phyloP scores from a whole-genome alignment of 352 stramenopile species.

The Phytophthora quininea region DNA sequence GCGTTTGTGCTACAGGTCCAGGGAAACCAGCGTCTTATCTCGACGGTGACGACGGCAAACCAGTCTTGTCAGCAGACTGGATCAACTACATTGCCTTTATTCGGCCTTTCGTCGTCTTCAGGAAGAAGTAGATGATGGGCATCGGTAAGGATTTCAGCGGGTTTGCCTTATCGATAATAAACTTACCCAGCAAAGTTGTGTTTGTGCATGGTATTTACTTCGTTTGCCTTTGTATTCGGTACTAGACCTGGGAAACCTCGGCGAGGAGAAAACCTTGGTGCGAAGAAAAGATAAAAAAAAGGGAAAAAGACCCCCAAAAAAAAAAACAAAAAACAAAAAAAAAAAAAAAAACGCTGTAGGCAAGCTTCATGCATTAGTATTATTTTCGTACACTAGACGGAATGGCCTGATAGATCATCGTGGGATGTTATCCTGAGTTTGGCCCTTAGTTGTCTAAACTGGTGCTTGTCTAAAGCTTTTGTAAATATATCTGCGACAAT shows the following conservation, averaged over 20 bases:
- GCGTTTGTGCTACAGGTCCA: conserved; percentile 6
- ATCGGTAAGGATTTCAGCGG: too few relatives aligned
- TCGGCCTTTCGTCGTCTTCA: conserved; percentile 6
- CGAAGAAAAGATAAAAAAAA: background rate
- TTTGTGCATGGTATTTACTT: conserved; percentile 3
- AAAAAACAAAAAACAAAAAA: too few relatives aligned
- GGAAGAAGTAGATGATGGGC: conserved; percentile 4
- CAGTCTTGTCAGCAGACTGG: conserved; percentile 2
- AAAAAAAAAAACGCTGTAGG: background rate
- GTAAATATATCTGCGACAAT: conserved; percentile 38
- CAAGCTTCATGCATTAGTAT: conserved; percentile 12
- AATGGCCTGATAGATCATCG: conserved; percentile 1
- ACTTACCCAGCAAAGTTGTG: conserved; percentile 13
- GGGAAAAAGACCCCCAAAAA: background rate
- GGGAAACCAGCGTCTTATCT: conserved; percentile 6
- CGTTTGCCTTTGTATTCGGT: conserved; percentile 14
- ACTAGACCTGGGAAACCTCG: conserved; percentile 2
- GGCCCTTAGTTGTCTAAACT: conserved; percentile 5
- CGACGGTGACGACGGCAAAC: conserved; percentile 6
- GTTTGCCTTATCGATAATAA: too few relatives aligned
- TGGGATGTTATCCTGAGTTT: conserved; percentile 8
- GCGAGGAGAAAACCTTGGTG: background rate
- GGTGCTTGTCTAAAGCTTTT: conserved; percentile 23
- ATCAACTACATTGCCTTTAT: conserved; percentile 12
- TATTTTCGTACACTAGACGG: background rate